Percentiles rank a stretch among this genome's conserved stretches.
phyloP scores from a whole-genome alignment of 805 yeast genomes.

The Priceomyces fermenticarens region DNA sequence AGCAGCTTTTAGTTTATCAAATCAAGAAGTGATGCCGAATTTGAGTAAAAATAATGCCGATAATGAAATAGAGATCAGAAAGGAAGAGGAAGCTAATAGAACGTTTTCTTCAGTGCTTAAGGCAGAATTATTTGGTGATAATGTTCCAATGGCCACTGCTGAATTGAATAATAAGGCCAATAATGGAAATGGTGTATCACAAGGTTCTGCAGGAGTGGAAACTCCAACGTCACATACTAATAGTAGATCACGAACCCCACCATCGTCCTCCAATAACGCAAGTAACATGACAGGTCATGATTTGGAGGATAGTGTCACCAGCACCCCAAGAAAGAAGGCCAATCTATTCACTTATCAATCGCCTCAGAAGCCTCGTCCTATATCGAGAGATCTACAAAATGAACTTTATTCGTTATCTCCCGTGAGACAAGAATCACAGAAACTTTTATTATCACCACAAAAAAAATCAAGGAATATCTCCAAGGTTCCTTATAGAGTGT shows the following conservation, averaged over 20 bases:
- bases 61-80: slow-evolving; percentile 62
- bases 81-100: slow-evolving; percentile 79
- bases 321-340: slow-evolving; percentile 44
- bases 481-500: slow-evolving; percentile 85
- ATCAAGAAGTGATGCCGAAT: slow-evolving; percentile 41
- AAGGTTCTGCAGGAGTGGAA: slow-evolving; percentile 5
- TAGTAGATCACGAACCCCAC: slow-evolving; percentile 17
- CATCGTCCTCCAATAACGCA: slow-evolving; percentile 8
- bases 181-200: slow-evolving; percentile 1
- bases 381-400: slow-evolving; percentile 61
- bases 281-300: slow-evolving; percentile 6
- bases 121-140: slow-evolving; percentile 89
- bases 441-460: slow-evolving; percentile 74
- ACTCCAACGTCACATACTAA: slow-evolving; percentile 2
- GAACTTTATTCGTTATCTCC: slow-evolving; percentile 82
- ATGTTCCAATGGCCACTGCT: slow-evolving; percentile 56
- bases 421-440: slow-evolving; percentile 84
- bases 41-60: slow-evolving; percentile 32
- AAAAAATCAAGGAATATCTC: slow-evolving; percentile 75
- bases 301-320: slow-evolving; percentile 16
- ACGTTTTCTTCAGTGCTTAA: slow-evolving; percentile 83
- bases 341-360: slow-evolving; percentile 75
- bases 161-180: slow-evolving; percentile 19
- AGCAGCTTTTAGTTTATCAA: slow-evolving; percentile 69
- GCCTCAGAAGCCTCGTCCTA: slow-evolving; percentile 61